These are phyloP conservation scores for Boletus insuetus DNA, from an alignment of 768 basidiomycete genomes.

Conservation along the genomic window DNA sequence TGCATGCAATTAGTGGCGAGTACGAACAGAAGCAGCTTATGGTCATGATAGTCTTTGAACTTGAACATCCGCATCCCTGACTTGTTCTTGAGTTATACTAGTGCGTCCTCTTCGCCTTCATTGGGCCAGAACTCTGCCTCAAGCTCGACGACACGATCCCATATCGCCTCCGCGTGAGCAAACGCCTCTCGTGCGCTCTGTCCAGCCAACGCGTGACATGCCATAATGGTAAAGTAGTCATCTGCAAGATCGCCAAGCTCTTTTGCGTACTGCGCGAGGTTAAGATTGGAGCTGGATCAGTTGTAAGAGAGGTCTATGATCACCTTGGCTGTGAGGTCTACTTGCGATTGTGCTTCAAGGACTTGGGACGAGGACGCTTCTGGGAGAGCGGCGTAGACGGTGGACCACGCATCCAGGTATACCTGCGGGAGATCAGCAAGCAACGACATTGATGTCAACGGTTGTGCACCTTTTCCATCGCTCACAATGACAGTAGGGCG, in stretches of 20 bases:
- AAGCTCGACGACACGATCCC: slow-evolving; percentile 57
- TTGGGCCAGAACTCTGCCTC: slow-evolving; percentile 61
- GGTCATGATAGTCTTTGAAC: too few species aligned
- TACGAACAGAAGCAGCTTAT: too few species aligned
- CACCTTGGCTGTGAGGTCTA: slow-evolving; percentile 24
- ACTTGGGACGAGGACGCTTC: neutral
- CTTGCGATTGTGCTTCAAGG: neutral
- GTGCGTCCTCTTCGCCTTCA: slow-evolving; percentile 34
- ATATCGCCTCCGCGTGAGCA: slow-evolving; percentile 46
- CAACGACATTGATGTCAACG: too few species aligned
- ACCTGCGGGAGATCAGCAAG: slow-evolving; percentile 38
- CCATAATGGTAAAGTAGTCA: slow-evolving; percentile 34
- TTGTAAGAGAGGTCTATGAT: slow-evolving; percentile 54
- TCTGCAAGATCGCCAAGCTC: slow-evolving; percentile 49
- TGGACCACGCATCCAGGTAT: slow-evolving; percentile 68
- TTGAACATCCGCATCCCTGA: too few species aligned
- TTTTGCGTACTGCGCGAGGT: slow-evolving; percentile 53
- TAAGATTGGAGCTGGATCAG: slow-evolving; percentile 52
- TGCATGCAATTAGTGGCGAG: too few species aligned
- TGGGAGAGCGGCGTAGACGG: slow-evolving; percentile 33
- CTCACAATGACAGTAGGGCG: slow-evolving; percentile 71
- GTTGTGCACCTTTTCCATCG: slow-evolving; percentile 64
- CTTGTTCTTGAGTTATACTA: neutral
- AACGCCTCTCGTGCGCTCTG: slow-evolving; percentile 9
- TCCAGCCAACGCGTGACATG: slow-evolving; percentile 23